Evolutionary conservation across 129 eudicot species (phyloP), one percentile per base, ranked within the genome.

Genomic region (Rutidosis leptorrhynchoides): DNA sequence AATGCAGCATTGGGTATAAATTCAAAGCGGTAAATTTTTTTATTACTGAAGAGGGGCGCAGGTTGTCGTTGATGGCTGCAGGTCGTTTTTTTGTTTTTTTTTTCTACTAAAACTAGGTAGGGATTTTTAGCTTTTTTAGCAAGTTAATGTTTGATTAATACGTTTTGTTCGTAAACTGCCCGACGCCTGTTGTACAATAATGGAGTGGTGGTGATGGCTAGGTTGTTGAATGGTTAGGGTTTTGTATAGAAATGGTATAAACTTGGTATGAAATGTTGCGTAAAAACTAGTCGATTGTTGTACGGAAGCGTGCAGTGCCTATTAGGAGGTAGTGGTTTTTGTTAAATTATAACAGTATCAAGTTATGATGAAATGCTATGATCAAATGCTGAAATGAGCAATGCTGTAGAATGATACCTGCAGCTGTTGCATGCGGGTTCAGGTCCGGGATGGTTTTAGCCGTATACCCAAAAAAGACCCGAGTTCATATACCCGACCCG

Each of bases 1-100:
- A 77, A 81, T 75, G 96, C 79, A 28, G 86, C 88, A 7, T 69
- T 91, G 56, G 85, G 80, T 53, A 67, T 53, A 64, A 57, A 78
- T 19, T 73, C 79, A 60, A 30, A 24, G 23, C 20, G 43, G 55
- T 49, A 3, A 20, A 49, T 5, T 6, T 49, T 6, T 6, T 49
- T 49, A n/a, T 19, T n/a, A 15, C 24, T 1, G 54, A 49, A 20
- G 55, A 49, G 24, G 40, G 24, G 26, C 2, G 11, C 54, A 6
- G 67, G 30, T 19, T 30, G 21, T 24, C 16, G 15, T 9, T 37
- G 5, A 12, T 32, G 40, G 40, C 40, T 5, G 1, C 1, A 40
- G 46, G n/a, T 40, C n/a, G 16, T 12, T 12, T 64, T 28, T 10
- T 12, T 12, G 58, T 28, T 10, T 35, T 57, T 68, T 17, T 30